Conservation (phyloP, 2,329 filamentous ascomycete genomes). For the Fusarium kyushuense region DNA sequence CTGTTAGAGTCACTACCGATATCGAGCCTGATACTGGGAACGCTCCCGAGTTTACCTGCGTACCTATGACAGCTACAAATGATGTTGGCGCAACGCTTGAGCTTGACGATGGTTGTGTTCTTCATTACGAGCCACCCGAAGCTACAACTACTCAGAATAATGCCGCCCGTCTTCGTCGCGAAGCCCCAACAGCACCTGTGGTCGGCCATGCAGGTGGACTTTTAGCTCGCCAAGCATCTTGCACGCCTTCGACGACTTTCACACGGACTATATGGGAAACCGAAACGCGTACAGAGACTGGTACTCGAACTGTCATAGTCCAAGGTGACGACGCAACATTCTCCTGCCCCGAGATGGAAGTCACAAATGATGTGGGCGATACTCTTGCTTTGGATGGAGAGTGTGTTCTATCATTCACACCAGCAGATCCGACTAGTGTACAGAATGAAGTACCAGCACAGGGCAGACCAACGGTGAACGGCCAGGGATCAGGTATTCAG, state of each 20-base stretch:
- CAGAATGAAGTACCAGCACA: background rate
- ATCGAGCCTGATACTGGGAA: slow-evolving; percentile 19
- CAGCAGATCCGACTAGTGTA: background rate
- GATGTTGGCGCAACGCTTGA: slow-evolving; percentile 2
- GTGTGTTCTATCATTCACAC: slow-evolving; percentile 5
- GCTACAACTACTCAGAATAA: background rate
- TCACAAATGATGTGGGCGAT: slow-evolving; percentile 10
- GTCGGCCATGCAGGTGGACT: rapidly evolving
- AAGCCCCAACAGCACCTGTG: background rate
- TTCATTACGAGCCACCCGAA: slow-evolving; percentile 2
- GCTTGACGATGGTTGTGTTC: slow-evolving; percentile 7
- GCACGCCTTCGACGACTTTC: background rate
- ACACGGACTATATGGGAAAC: slow-evolving; percentile 6
- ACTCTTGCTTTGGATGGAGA: slow-evolving; percentile 7
- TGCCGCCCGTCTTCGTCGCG: slow-evolving; percentile 3
- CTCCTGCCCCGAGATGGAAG: slow-evolving; percentile 23
- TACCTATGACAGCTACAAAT: slow-evolving; percentile 17
- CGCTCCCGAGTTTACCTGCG: slow-evolving; percentile 10
- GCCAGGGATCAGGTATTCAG: background rate
- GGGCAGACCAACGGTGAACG: background rate
- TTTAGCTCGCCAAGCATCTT: background rate
- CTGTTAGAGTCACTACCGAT: slow-evolving; percentile 2
- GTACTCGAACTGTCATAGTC: background rate
- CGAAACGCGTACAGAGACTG: background rate
- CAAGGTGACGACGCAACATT: slow-evolving; percentile 10